Percentiles rank a stretch among this genome's conserved stretches.
These are phyloP conservation scores for Diaporthe humulicola DNA, from an alignment of 2,329 filamentous ascomycete genomes.

Conservation along the genomic window DNA sequence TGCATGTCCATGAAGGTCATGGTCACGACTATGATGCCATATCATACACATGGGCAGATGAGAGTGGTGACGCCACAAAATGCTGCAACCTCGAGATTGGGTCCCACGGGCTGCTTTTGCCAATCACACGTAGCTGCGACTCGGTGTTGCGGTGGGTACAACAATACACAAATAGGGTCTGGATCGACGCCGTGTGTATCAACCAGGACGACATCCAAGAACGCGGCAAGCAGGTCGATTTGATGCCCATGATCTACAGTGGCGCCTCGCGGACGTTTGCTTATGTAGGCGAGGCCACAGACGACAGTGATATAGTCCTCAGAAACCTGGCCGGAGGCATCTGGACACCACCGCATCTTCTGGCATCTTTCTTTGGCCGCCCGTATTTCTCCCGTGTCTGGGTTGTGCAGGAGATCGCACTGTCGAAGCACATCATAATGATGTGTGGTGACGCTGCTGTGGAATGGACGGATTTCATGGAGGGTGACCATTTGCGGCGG, in stretches of 20 bases:
- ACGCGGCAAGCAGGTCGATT: not conserved
- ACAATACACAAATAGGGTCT: not conserved
- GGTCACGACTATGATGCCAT: not conserved
- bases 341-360: not conserved
- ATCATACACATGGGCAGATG: not conserved
- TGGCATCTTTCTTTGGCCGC: not conserved
- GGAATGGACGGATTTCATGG: not conserved
- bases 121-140: constrained; percentile 11
- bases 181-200: not conserved
- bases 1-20: not conserved
- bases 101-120: not conserved
- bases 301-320: not conserved
- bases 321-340: not conserved
- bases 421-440: not conserved
- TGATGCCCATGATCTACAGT: not conserved
- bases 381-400: not conserved
- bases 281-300: not conserved
- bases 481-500: not conserved
- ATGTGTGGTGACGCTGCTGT: not conserved
- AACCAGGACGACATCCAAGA: not conserved
- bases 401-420: not conserved
- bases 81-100: not conserved
- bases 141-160: not conserved
- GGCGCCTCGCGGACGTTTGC: not conserved
- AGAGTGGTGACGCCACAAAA: not conserved